phyloP scores from a whole-genome alignment of 371 early-diverging fungal genomes.

The Mortierella sp. region DNA sequence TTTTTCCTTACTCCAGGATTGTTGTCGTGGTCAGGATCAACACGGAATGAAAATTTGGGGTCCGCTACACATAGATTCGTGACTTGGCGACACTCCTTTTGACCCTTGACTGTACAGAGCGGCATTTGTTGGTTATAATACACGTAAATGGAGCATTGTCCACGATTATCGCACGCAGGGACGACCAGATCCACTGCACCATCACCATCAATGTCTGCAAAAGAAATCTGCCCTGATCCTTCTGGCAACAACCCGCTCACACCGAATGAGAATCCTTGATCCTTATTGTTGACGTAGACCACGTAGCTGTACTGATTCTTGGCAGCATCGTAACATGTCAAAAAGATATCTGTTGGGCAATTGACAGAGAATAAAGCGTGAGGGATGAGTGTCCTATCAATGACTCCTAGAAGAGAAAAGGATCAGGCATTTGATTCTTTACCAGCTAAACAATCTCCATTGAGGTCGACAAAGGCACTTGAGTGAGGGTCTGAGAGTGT shows the following conservation, averaged over 20 bases:
- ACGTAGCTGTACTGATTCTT: slow-evolving; percentile 65
- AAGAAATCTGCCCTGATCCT: slow-evolving; percentile 82
- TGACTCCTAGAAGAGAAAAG: too few relatives aligned
- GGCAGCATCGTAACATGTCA: slow-evolving; percentile 72
- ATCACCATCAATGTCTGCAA: slow-evolving; percentile 93
- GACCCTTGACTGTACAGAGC: slow-evolving; percentile 68
- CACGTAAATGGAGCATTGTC: slow-evolving; percentile 75
- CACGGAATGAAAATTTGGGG: slow-evolving; percentile 65
- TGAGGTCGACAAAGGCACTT: slow-evolving; percentile 89
- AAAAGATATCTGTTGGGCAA: slow-evolving; percentile 73
- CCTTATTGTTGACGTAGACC: slow-evolving; percentile 79
- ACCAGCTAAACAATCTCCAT: slow-evolving; percentile 92
- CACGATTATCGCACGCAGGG: slow-evolving; percentile 65
- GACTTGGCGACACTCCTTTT: slow-evolving; percentile 70
- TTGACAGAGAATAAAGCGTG: background rate
- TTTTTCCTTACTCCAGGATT: slow-evolving; percentile 58
- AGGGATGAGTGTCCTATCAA: background rate
- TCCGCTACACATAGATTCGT: slow-evolving; percentile 80
- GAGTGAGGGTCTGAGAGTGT: slow-evolving; percentile 81
- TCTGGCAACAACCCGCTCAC: slow-evolving; percentile 69
- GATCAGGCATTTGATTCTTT: too few relatives aligned
- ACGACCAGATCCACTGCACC: slow-evolving; percentile 90
- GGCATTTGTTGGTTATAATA: slow-evolving; percentile 88
- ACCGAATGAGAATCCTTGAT: slow-evolving; percentile 70
- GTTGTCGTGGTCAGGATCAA: slow-evolving; percentile 62